These are phyloP conservation scores for Alopecurus myosuroides DNA, from an alignment of 176 grass and related monocot genomes.

Conservation along the genomic window DNA sequence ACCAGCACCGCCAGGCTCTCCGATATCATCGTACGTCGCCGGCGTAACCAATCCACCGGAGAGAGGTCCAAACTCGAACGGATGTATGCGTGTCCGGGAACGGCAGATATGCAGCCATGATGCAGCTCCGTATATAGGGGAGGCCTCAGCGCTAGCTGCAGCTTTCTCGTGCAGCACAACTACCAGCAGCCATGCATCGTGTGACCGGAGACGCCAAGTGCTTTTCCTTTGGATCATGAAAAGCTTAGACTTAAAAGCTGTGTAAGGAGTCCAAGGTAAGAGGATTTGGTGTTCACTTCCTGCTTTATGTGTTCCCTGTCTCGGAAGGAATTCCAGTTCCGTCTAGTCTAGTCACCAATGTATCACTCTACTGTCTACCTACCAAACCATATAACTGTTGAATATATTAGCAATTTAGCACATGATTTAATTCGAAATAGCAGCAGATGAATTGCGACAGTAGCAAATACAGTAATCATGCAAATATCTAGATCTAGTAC, in stretches of 20 bases:
- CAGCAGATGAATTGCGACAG: too few relatives aligned
- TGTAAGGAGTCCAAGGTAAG: not conserved
- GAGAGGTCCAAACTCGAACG: not conserved
- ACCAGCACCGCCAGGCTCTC: conserved; percentile 28
- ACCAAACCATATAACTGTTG: not conserved
- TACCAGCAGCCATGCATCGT: conserved; percentile 21
- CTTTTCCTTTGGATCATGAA: conserved; percentile 20
- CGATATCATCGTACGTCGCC: conserved; percentile 9
- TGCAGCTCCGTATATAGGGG: conserved; percentile 17
- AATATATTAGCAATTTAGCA: too few relatives aligned
- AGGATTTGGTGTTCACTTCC: too few relatives aligned
- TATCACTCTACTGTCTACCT: not conserved
- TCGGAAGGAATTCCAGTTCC: too few relatives aligned
- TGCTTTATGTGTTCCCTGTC: too few relatives aligned
- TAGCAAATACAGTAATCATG: too few relatives aligned
- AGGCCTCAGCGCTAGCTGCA: not conserved
- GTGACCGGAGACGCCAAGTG: conserved; percentile 14
- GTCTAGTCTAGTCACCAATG: too few relatives aligned
- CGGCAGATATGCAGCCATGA: not conserved
- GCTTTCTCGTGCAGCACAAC: conserved; percentile 40
- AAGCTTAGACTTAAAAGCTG: not conserved
- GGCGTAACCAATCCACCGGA: not conserved
- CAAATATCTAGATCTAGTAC: too few relatives aligned
- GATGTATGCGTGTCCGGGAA: not conserved
- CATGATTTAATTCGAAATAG: too few relatives aligned